These are phyloP conservation scores for Aspergillus texensis DNA, from an alignment of 2,329 filamentous ascomycete genomes.

Conservation along the genomic window DNA sequence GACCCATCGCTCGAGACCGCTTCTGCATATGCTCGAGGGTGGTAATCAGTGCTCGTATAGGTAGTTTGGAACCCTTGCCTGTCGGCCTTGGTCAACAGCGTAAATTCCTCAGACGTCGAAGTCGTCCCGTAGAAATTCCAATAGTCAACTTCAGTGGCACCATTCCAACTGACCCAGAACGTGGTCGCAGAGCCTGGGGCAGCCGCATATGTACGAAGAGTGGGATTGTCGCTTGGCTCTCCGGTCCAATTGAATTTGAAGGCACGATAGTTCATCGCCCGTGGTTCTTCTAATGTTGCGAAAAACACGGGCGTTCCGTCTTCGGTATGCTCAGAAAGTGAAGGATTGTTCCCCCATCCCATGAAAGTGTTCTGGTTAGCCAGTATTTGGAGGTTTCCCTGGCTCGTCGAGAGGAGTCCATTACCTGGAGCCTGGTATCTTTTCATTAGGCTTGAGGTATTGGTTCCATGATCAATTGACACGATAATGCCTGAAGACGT, in stretches of 20 bases:
- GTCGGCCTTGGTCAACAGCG: constrained; percentile 27
- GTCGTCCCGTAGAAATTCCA: constrained; percentile 40
- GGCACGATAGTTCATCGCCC: constrained; percentile 46
- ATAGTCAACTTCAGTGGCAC: constrained; percentile 39
- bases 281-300: constrained; percentile 35
- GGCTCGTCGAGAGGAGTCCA: constrained; percentile 37
- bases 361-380: constrained; percentile 42
- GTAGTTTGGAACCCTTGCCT: constrained; percentile 45
- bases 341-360: constrained; percentile 47
- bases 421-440: constrained; percentile 33
- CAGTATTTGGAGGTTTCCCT: constrained; percentile 44
- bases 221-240: constrained; percentile 42
- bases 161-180: constrained; percentile 46
- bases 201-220: constrained; percentile 40
- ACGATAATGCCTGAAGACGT: constrained; percentile 45
- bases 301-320: constrained; percentile 42
- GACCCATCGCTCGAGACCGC: constrained; percentile 25
- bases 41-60: constrained; percentile 33
- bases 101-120: constrained; percentile 35
- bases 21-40: constrained; percentile 37
- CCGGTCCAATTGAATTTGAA: constrained; percentile 47
- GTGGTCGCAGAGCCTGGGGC: constrained; percentile 30
- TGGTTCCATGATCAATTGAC: constrained; percentile 38
- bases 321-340: constrained; percentile 42
- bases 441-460: constrained; percentile 37